Percentiles rank a stretch among this genome's conserved stretches.
Conservation (phyloP, 1,284 basidiomycete species). For the Volvariella volvacea region DNA sequence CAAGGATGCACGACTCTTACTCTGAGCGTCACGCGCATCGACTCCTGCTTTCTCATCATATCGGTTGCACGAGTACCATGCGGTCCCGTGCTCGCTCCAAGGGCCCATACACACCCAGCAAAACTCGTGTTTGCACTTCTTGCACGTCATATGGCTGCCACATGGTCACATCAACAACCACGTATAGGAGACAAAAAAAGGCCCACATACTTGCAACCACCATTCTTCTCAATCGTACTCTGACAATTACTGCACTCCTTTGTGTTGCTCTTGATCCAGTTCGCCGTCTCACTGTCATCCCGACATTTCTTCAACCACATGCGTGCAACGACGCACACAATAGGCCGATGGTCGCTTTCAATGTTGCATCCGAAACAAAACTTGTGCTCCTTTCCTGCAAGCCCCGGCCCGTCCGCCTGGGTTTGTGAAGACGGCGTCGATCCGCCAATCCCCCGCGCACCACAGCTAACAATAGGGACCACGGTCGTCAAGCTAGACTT, state of each 20-base stretch:
- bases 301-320: conserved; percentile 97
- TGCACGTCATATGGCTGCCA: conserved; percentile 95
- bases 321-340: conserved; percentile 84
- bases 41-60: conserved; percentile 91
- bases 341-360: conserved; percentile 85
- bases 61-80: conserved; percentile 97
- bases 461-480: conserved; percentile 88
- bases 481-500: conserved; percentile 71
- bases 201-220: conserved; percentile 91
- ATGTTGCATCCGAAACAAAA: conserved; percentile 92
- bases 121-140: conserved; percentile 93
- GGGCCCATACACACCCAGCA: conserved; percentile 84
- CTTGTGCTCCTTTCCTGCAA: conserved; percentile 48
- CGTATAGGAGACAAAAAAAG: conserved; percentile 9
- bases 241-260: conserved; percentile 96
- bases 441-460: conserved; percentile 39
- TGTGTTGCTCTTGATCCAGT: conserved; percentile 99
- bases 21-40: conserved; percentile 87
- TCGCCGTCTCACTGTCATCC: conserved; percentile 97
- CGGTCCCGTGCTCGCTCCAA: conserved; percentile 96
- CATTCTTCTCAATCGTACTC: conserved; percentile 99
- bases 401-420: conserved; percentile 15
- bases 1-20: conserved; percentile 79
- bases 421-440: conserved; percentile 19
- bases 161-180: too few relatives aligned